These are phyloP conservation scores for Thymus quinquecostatus DNA, from an alignment of 257 asterid species.

Conservation along the genomic window DNA sequence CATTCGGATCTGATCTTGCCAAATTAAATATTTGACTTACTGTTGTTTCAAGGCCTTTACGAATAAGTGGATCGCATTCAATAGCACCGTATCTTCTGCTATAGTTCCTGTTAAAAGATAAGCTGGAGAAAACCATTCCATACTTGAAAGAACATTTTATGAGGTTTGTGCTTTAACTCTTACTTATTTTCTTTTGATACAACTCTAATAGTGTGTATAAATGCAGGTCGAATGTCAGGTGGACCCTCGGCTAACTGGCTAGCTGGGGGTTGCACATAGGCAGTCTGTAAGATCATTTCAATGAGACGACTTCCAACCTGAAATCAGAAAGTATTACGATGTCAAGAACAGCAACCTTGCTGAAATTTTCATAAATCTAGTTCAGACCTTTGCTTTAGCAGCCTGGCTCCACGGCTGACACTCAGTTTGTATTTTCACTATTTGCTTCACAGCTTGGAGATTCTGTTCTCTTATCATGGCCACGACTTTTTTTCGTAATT, in stretches of 20 bases:
- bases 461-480: constrained; percentile 80
- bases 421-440: constrained; percentile 62
- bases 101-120: constrained; percentile 48
- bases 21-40: constrained; percentile 45
- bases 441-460: constrained; percentile 68
- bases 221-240: constrained; percentile 96
- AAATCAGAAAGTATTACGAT: constrained; percentile 29
- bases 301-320: constrained; percentile 92
- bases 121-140: constrained; percentile 34
- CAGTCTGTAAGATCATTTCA: constrained; percentile 83
- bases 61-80: constrained; percentile 80
- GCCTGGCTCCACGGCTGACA: constrained; percentile 81
- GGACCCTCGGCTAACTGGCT: constrained; percentile 65
- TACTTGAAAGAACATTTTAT: constrained; percentile 30
- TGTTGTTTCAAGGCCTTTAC: constrained; percentile 85
- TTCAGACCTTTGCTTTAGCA: constrained; percentile 81
- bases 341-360: constrained; percentile 14
- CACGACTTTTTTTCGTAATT: constrained; percentile 56
- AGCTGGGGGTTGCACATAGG: constrained; percentile 78
- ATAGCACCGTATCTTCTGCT: constrained; percentile 84
- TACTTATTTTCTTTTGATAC: constrained; percentile 63
- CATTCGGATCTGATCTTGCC: constrained; percentile 12
- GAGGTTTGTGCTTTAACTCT: constrained; percentile 16
- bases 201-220: constrained; percentile 64
- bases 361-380: constrained; percentile 27